A percentile compares a stretch with the other conserved stretches of the same genome.
These are phyloP conservation scores for Crotalaria pallida DNA, from an alignment of 306 rosid genomes.

Conservation along the genomic window DNA sequence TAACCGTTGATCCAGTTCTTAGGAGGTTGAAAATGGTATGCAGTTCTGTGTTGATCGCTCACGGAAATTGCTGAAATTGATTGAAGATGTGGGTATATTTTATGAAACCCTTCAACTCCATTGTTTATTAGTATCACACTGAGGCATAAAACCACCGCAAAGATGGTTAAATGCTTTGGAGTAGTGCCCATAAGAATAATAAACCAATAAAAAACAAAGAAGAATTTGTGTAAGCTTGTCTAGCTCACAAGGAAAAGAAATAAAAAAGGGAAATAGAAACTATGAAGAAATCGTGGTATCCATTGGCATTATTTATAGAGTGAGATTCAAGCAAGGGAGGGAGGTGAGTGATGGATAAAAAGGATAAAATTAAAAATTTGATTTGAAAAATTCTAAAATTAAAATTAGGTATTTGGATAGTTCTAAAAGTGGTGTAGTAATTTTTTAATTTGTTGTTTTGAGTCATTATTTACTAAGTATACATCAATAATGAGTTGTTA, in stretches of 20 bases:
- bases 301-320: slow-evolving; percentile 14
- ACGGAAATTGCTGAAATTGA: slow-evolving; percentile 22
- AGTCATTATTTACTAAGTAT: too few relatives aligned
- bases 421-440: neutral
- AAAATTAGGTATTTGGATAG: neutral
- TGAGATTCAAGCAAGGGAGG: neutral
- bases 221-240: neutral
- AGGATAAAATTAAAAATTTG: too few relatives aligned
- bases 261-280: neutral
- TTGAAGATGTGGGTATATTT: slow-evolving; percentile 42
- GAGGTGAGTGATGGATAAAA: neutral
- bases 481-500: too few relatives aligned
- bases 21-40: slow-evolving; percentile 77
- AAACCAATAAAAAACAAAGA: neutral
- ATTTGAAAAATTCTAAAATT: too few relatives aligned
- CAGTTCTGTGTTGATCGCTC: slow-evolving; percentile 43
- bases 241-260: neutral
- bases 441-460: too few relatives aligned
- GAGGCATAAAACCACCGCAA: slow-evolving; percentile 12
- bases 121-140: slow-evolving; percentile 10
- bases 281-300: neutral
- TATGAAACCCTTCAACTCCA: slow-evolving; percentile 54
- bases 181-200: slow-evolving; percentile 10
- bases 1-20: slow-evolving; percentile 83
- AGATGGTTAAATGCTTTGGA: neutral